Evolutionary conservation across 352 stramenopile genomes (phyloP).

Genomic region (Globisporangium barbulae): DNA sequence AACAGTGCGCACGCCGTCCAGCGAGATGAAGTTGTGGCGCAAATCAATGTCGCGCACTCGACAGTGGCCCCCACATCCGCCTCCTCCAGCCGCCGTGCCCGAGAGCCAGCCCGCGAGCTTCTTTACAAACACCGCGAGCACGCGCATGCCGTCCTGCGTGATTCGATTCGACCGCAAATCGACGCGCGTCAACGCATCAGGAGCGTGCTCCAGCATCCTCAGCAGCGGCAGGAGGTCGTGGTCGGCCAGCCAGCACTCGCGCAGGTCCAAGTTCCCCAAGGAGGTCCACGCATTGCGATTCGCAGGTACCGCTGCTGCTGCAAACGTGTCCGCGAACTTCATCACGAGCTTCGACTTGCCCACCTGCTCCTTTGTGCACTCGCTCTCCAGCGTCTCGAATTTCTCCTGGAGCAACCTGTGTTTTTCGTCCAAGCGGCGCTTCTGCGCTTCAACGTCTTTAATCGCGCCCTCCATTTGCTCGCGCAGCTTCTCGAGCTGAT

Average conservation of each 20-base stretch:
- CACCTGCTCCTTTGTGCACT: slow-evolving; percentile 36
- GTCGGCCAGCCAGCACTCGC: slow-evolving; percentile 52
- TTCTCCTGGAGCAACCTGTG: slow-evolving; percentile 26
- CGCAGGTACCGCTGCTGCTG: not conserved
- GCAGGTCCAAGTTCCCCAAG: slow-evolving; percentile 32
- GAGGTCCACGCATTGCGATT: slow-evolving; percentile 13
- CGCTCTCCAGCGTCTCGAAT: slow-evolving; percentile 32
- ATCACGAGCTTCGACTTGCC: slow-evolving; percentile 46
- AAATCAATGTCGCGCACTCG: slow-evolving; percentile 51
- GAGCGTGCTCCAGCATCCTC: slow-evolving; percentile 32
- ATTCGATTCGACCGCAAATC: slow-evolving; percentile 63
- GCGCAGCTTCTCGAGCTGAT: slow-evolving; percentile 42
- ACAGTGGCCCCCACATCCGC: not conserved
- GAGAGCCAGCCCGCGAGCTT: slow-evolving; percentile 12
- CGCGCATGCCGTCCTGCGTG: slow-evolving; percentile 43
- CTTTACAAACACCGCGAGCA: slow-evolving; percentile 31
- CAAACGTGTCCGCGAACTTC: slow-evolving; percentile 32
- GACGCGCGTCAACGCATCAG: slow-evolving; percentile 23
- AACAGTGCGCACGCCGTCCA: slow-evolving; percentile 56
- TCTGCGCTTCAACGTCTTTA: slow-evolving; percentile 37
- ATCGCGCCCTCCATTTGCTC: slow-evolving; percentile 33
- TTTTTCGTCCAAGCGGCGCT: slow-evolving; percentile 32
- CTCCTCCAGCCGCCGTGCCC: not conserved
- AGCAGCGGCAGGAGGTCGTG: slow-evolving; percentile 43
- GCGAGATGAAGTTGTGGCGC: slow-evolving; percentile 66